These are phyloP conservation scores for Rhododendron mucronatum DNA, from an alignment of 148 eudicot species.

Conservation along the genomic window DNA sequence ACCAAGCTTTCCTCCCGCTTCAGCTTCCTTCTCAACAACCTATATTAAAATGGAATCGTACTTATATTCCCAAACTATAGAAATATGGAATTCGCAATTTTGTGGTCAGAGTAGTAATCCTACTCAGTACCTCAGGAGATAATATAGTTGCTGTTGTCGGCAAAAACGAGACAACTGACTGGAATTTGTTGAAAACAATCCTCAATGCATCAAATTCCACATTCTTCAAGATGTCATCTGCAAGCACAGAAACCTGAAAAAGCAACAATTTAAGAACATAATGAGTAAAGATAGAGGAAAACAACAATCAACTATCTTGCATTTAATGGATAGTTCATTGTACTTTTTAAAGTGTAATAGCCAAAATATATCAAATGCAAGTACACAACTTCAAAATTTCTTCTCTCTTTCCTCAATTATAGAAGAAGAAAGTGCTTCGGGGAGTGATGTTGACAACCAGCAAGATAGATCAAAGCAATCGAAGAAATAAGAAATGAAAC, in stretches of 20 bases:
- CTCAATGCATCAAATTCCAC: slow-evolving; percentile 83
- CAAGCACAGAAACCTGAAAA: slow-evolving; percentile 79
- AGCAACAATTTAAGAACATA: background rate
- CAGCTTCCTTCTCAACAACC: slow-evolving; percentile 30
- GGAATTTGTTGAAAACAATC: slow-evolving; percentile 84
- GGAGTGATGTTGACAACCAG: background rate
- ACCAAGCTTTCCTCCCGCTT: slow-evolving; percentile 78
- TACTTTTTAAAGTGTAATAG: background rate
- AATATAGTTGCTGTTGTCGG: slow-evolving; percentile 78
- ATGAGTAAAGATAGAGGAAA: background rate
- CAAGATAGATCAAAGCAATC: background rate
- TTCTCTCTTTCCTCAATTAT: background rate
- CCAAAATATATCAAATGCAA: background rate
- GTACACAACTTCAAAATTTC: background rate
- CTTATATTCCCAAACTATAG: background rate
- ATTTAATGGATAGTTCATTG: background rate
- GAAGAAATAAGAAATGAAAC: background rate
- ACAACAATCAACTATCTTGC: background rate
- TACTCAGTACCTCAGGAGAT: slow-evolving; percentile 71
- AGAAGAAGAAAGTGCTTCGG: background rate
- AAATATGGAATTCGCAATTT: background rate
- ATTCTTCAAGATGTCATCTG: slow-evolving; percentile 91
- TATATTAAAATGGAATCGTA: slow-evolving; percentile 19
- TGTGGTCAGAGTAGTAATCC: background rate
- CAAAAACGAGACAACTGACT: slow-evolving; percentile 76